Percentiles rank a stretch among this genome's conserved stretches.
Conservation (phyloP, 2,329 filamentous ascomycete genomes). For the Knoxdaviesia proteae region DNA sequence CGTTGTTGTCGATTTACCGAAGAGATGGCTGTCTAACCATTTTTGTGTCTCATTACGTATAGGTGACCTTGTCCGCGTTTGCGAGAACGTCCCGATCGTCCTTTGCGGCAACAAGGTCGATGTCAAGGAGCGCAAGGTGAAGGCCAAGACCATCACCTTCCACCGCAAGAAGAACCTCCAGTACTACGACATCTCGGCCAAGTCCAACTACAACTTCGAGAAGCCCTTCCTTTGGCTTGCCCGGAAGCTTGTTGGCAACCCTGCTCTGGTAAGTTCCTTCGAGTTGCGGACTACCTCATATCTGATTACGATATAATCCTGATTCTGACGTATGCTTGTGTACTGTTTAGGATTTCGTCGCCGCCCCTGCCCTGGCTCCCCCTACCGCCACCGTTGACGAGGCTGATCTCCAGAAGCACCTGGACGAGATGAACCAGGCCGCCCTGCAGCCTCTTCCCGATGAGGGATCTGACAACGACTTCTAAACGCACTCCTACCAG, state of each 20-base stretch:
- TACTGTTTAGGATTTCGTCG: slow-evolving; percentile 65
- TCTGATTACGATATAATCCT: neutral
- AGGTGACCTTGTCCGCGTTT: slow-evolving; percentile 97
- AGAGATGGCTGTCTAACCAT: no score
- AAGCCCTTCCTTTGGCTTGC: slow-evolving; percentile 99
- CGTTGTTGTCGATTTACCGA: no score
- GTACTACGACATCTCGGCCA: slow-evolving; percentile 99
- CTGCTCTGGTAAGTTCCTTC: slow-evolving; percentile 44
- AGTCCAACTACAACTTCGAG: slow-evolving; percentile 99
- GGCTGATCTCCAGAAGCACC: slow-evolving; percentile 60
- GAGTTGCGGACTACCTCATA: neutral
- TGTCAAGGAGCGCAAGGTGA: slow-evolving; percentile 99
- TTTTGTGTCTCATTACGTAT: neutral
- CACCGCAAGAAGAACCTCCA: slow-evolving; percentile 99
- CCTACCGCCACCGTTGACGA: slow-evolving; percentile 81
- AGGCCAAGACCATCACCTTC: slow-evolving; percentile 99
- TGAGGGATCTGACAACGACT: slow-evolving; percentile 65
- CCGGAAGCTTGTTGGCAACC: slow-evolving; percentile 93
- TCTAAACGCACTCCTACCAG: slow-evolving; percentile 20
- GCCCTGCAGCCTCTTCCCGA: slow-evolving; percentile 72
- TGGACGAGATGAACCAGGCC: slow-evolving; percentile 72
- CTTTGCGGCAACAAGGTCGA: slow-evolving; percentile 99
- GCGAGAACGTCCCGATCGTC: slow-evolving; percentile 97
- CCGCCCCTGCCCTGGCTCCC: slow-evolving; percentile 81
- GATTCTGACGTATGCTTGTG: neutral